A percentile compares a stretch with the other conserved stretches of the same genome.
These are phyloP conservation scores for Iris macrosiphon DNA, from an alignment of 106 monocot genomes.

Conservation along the genomic window DNA sequence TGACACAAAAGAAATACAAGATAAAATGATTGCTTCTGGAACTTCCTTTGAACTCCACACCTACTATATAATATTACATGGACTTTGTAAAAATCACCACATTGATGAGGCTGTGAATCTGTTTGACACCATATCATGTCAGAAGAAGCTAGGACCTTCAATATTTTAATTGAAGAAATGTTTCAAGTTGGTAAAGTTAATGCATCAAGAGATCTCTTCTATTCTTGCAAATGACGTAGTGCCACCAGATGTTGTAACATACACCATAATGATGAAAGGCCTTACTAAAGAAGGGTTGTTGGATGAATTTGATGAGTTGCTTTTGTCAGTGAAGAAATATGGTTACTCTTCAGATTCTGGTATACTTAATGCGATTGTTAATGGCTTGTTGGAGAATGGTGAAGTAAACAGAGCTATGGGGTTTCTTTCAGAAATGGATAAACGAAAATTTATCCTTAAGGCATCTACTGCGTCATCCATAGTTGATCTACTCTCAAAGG, in stretches of 20 bases:
- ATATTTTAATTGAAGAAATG: conserved; percentile 14
- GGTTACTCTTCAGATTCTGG: no score
- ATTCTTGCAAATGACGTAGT: conserved; percentile 3
- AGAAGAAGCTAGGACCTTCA: conserved; percentile 5
- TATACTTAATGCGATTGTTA: no score
- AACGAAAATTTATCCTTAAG: conserved; percentile 1
- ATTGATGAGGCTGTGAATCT: conserved; percentile 18
- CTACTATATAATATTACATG: conserved; percentile 12
- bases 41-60: not conserved
- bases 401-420: conserved; percentile 7
- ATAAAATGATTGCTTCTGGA: conserved; percentile 9
- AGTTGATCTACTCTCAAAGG: conserved; percentile 1
- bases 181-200: conserved; percentile 10
- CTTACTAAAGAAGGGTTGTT: no score
- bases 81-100: conserved; percentile 18
- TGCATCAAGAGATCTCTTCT: conserved; percentile 11
- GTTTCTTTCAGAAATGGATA: conserved; percentile 15
- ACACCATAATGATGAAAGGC: no score
- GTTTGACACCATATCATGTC: not conserved
- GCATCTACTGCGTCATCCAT: conserved; percentile 6
- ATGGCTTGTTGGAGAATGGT: conserved; percentile 22
- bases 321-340: no score
- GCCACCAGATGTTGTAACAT: no score
- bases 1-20: conserved; percentile 4
- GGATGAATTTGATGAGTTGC: no score